phyloP scores from a whole-genome alignment of 2,329 filamentous ascomycete genomes.

The Zymoseptoria ardabiliae region DNA sequence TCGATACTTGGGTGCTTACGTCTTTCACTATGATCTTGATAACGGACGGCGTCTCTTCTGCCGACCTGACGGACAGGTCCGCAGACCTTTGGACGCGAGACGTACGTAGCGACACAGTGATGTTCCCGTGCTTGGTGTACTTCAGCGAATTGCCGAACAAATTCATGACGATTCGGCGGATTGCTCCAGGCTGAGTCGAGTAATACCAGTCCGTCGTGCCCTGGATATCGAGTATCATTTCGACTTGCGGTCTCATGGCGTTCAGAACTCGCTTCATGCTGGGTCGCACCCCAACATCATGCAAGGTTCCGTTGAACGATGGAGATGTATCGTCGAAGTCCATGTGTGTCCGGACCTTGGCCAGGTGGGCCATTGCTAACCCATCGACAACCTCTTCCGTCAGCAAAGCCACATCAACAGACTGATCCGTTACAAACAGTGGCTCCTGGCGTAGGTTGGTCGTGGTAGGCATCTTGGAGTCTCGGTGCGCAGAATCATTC shows the following conservation, averaged over 20 bases:
- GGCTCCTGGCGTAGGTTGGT: conserved; percentile 8
- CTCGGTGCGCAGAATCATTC: conserved; percentile 3
- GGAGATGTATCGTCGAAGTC: conserved; percentile 10
- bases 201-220: conserved; percentile 15
- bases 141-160: conserved; percentile 42
- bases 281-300: conserved; percentile 1
- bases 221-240: conserved; percentile 36
- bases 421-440: conserved; percentile 13
- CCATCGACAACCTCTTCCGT: conserved; percentile 17
- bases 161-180: conserved; percentile 41
- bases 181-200: conserved; percentile 30
- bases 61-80: conserved; percentile 2
- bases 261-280: conserved; percentile 11
- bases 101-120: conserved; percentile 26
- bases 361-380: conserved; percentile 10
- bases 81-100: background rate
- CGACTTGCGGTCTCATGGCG: conserved; percentile 14
- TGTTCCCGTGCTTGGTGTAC: conserved; percentile 37
- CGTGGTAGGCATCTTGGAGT: conserved; percentile 6
- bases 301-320: conserved; percentile 1
- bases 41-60: conserved; percentile 8
- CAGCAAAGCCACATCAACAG: conserved; percentile 13
- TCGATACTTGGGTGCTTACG: background rate
- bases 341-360: conserved; percentile 9
- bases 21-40: conserved; percentile 44